Evolutionary conservation across 2,329 filamentous ascomycete species (phyloP), one percentile per base, ranked within the genome.

Genomic region (Pseudogymnoascus sp.): DNA sequence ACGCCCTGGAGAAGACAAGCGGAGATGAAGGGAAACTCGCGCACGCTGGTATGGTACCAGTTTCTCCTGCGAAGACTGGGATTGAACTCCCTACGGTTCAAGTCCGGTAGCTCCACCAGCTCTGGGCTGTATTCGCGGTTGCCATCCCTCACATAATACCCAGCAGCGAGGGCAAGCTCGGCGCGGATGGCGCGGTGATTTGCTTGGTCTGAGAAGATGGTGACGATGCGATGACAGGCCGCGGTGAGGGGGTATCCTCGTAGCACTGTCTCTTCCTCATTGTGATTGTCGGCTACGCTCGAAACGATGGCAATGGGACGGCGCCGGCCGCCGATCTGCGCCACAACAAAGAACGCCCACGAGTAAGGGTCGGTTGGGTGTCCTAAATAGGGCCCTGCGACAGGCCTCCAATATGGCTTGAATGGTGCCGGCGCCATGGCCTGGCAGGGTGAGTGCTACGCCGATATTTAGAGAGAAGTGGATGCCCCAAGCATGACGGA

Each of bases 1-100:
- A 69, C 63, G 12, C 66, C 66, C 26, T 68, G 65, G 1, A 68
- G 63, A 28, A 69, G 66, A 22, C 59, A 65, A 12, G 66, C 61
- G 2, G 63, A 26, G 7, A 68, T 68, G 63, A 68, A 69, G n/a
- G 67, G 66, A 41, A 67, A 69, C 40, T 56, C 50, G 6, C 14
- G 43, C 60, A 69, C 60, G 14, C 61, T 56, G 2, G 63, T 63
- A 61, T 63, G 66, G 59, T 69, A 63, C 67, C 67, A 68, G 11
- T 63, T 64, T 35, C 65, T 63, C 28, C 8, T 19, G 2, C 60
- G 62, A 46, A 4, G 5, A 2, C 6, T 26, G 5, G 41, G 22
- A 16, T 26, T 26, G 22, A 6, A 2, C 6, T 46, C 22, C 12
- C 41, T 24, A 12, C 22, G 41, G 41, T 26, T 46, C 11, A 46